Conservation (phyloP, 768 basidiomycete species). For the Tephrocybe sp. region DNA sequence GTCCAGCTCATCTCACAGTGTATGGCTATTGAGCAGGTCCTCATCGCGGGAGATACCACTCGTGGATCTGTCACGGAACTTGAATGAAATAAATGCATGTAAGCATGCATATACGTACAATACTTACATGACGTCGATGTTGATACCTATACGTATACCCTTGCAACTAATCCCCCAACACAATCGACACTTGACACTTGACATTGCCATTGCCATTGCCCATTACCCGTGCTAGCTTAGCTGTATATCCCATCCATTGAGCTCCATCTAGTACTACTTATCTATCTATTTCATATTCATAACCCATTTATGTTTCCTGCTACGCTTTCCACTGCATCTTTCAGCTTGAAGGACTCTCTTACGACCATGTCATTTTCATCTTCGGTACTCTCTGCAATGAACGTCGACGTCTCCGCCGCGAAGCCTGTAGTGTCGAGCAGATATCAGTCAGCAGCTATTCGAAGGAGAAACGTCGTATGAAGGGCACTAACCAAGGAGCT, state of each 20-base stretch:
- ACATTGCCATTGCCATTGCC: neutral
- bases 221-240: conserved; percentile 3
- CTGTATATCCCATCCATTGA: neutral
- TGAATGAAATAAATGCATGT: too few species aligned
- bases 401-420: conserved; percentile 76
- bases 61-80: conserved; percentile 15
- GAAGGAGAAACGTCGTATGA: neutral
- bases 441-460: neutral
- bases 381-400: conserved; percentile 84
- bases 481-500: conserved; percentile 58
- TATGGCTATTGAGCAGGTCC: conserved; percentile 57
- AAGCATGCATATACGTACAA: too few species aligned
- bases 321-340: conserved; percentile 66
- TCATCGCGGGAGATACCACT: conserved; percentile 24
- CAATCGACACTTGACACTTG: too few species aligned
- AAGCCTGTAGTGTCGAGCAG: conserved; percentile 46
- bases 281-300: too few species aligned
- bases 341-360: conserved; percentile 62
- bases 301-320: conserved; percentile 61
- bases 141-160: too few species aligned
- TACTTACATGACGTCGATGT: too few species aligned
- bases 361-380: conserved; percentile 88
- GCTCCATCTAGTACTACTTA: conserved; percentile 1
- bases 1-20: conserved; percentile 66
- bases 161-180: too few species aligned